Evolutionary conservation across 23 red algal genomes (phyloP), one percentile per base, ranked within the genome.

Genomic region (Gracilaria domingensis): DNA sequence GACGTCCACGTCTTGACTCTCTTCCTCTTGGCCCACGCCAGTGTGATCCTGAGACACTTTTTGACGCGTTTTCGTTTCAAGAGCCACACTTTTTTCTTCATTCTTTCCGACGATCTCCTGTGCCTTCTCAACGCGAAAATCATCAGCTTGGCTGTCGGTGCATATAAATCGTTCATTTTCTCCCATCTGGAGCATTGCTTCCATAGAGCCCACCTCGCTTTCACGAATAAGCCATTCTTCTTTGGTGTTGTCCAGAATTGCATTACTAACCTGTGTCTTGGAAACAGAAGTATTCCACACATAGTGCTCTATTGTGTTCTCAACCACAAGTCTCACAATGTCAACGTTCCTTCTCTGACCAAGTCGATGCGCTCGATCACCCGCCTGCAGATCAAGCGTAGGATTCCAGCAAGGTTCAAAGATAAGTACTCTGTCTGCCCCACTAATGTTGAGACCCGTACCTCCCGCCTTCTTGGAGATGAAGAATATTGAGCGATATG

Each of bases 401-500:
- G 97, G 97, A 76, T 99, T 99, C 89, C 93, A 99, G 54, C 84
- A 86, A 12, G 86, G 88, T 35, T 99, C 97, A 70, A 95, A 93
- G 5, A 99, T 92, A 58, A 99, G 87, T 20, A 99, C 97, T 55
- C 93, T 76, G 39, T 94, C 88, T 60, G 97, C 97, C 21, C 75
- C 87, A 56, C 90, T 94, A 20, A 99, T 86, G 65, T 94, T 96
- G 47, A 99, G 91, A n/a, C 97, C 97, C 18, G 95, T 83, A 17
- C 89, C 91, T 17, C 97, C 97, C 12, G 92, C 85, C 48, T 93
- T 91, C 40, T 95, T 99, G 29, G 93, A 93, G 32, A 99, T 88
- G 79, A 99, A 91, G 39, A 99, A 91, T 32, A 93, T 73, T 42
- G 84, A 69, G 42, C 85, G 60, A 21, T 79, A 88, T 9, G 94